Conservation (phyloP, 2,329 filamentous ascomycete genomes). For the Bipolaris sorokiniana region DNA sequence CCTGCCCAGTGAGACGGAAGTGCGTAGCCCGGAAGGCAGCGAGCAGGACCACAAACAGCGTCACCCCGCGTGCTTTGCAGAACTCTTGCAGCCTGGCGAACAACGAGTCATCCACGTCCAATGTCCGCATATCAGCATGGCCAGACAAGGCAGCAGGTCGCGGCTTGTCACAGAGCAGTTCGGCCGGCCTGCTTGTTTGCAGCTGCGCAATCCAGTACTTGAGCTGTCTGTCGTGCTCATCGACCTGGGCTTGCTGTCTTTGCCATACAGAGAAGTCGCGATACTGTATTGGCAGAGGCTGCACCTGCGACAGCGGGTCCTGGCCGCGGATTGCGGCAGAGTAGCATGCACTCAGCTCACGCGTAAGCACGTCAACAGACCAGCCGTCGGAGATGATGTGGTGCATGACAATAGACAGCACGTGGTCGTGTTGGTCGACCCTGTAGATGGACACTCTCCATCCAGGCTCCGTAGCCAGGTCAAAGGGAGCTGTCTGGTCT, state of each 20-base stretch:
- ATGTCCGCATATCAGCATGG: not conserved
- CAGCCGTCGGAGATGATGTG: conserved; percentile 21
- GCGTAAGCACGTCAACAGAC: conserved; percentile 7
- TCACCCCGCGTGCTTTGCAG: not conserved
- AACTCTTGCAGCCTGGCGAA: not conserved
- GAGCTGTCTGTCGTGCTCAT: not conserved
- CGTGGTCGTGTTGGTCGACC: not conserved
- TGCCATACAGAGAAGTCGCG: conserved; percentile 5
- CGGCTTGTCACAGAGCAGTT: conserved; percentile 4
- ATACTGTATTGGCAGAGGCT: not conserved
- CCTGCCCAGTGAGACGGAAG: conserved; percentile 10
- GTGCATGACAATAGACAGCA: conserved; percentile 17
- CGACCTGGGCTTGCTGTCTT: not conserved
- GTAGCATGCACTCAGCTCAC: conserved; percentile 1
- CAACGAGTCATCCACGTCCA: not conserved
- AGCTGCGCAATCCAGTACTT: not conserved
- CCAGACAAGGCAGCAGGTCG: conserved; percentile 2
- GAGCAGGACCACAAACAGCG: conserved; percentile 10
- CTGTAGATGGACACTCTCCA: conserved; percentile 4
- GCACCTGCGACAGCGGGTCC: not conserved
- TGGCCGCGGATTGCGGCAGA: not conserved
- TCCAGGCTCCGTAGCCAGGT: not conserved
- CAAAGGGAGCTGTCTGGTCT: conserved; percentile 2
- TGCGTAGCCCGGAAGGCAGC: conserved; percentile 13
- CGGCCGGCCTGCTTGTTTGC: not conserved